phyloP scores from a whole-genome alignment of 2,329 filamentous ascomycete species.

The Zymoseptoria tritici region DNA sequence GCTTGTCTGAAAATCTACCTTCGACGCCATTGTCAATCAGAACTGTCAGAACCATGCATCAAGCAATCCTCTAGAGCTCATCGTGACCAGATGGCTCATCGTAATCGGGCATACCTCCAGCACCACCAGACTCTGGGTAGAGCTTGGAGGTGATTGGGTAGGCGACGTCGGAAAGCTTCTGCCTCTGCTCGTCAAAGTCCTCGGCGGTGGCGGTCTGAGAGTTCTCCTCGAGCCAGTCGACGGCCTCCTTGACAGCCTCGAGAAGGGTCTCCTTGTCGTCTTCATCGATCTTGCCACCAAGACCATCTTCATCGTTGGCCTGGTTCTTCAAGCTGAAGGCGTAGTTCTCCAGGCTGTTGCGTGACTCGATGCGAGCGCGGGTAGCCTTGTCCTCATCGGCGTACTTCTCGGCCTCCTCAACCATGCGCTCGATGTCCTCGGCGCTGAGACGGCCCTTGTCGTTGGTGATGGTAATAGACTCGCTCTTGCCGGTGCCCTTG shows the following conservation, averaged over 20 bases:
- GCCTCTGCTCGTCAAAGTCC: slow-evolving; percentile 99
- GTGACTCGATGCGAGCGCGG: slow-evolving; percentile 90
- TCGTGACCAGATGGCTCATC: slow-evolving; percentile 51
- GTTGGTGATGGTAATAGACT: slow-evolving; percentile 98
- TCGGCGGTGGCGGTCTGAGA: slow-evolving; percentile 74
- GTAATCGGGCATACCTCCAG: slow-evolving; percentile 51
- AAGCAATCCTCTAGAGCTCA: slow-evolving; percentile 36
- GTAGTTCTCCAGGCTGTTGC: slow-evolving; percentile 98
- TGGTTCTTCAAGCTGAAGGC: slow-evolving; percentile 99
- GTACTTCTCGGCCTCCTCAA: slow-evolving; percentile 95
- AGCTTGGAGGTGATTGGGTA: slow-evolving; percentile 99
- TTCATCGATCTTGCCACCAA: slow-evolving; percentile 96
- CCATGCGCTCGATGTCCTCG: slow-evolving; percentile 99
- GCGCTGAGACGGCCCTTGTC: slow-evolving; percentile 95
- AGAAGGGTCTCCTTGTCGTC: slow-evolving; percentile 96
- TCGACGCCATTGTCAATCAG: not conserved
- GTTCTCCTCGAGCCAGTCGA: slow-evolving; percentile 96
- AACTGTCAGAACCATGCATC: not conserved
- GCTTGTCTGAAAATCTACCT: not conserved
- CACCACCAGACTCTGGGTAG: slow-evolving; percentile 53
- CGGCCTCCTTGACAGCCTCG: slow-evolving; percentile 93
- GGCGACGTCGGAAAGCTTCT: slow-evolving; percentile 93
- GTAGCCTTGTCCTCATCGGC: slow-evolving; percentile 99
- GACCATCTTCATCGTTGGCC: slow-evolving; percentile 90
- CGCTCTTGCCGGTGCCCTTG: slow-evolving; percentile 95